phyloP scores from a whole-genome alignment of 2,329 filamentous ascomycete species.

The Rhynchosporium graminicola region DNA sequence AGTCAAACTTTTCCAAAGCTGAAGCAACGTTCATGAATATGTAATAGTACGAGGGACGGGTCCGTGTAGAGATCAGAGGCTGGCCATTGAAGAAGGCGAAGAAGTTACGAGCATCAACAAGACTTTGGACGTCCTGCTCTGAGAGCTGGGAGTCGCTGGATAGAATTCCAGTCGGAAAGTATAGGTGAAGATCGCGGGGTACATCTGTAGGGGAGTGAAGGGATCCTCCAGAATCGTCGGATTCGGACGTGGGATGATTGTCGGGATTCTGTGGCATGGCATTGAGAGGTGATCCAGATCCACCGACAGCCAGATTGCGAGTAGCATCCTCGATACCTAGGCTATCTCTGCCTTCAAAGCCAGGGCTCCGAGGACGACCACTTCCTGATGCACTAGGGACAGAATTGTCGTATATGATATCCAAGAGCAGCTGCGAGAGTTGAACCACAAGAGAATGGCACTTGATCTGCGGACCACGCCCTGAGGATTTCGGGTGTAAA shows the following conservation, averaged over 20 bases:
- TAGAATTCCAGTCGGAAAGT: slow-evolving; percentile 47
- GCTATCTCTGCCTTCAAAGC: slow-evolving; percentile 46
- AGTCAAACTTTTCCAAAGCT: slow-evolving; percentile 59
- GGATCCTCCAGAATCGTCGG: slow-evolving; percentile 30
- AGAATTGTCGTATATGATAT: slow-evolving; percentile 24
- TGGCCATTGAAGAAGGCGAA: slow-evolving; percentile 67
- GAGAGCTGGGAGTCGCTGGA: slow-evolving; percentile 38
- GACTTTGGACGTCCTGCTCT: slow-evolving; percentile 52
- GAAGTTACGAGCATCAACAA: slow-evolving; percentile 63
- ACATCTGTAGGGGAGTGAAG: slow-evolving; percentile 36
- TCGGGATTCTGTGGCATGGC: slow-evolving; percentile 26
- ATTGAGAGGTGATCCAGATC: slow-evolving; percentile 44
- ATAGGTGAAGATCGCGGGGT: slow-evolving; percentile 51
- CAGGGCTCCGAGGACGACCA: slow-evolving; percentile 40
- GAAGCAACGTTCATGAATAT: slow-evolving; percentile 56
- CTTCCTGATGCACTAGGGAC: slow-evolving; percentile 17
- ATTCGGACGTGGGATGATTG: slow-evolving; percentile 23
- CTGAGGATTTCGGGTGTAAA: slow-evolving; percentile 53
- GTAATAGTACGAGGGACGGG: slow-evolving; percentile 53
- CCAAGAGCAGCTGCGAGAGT: slow-evolving; percentile 45
- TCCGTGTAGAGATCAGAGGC: slow-evolving; percentile 59
- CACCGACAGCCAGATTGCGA: slow-evolving; percentile 40
- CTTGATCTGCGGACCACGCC: slow-evolving; percentile 60
- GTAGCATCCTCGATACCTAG: slow-evolving; percentile 53
- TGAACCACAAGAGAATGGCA: slow-evolving; percentile 56